Percentiles rank a stretch among this genome's conserved stretches.
Evolutionary conservation across 1,139 yeast species (phyloP).

Genomic region (Yamadazyma trypodendri): DNA sequence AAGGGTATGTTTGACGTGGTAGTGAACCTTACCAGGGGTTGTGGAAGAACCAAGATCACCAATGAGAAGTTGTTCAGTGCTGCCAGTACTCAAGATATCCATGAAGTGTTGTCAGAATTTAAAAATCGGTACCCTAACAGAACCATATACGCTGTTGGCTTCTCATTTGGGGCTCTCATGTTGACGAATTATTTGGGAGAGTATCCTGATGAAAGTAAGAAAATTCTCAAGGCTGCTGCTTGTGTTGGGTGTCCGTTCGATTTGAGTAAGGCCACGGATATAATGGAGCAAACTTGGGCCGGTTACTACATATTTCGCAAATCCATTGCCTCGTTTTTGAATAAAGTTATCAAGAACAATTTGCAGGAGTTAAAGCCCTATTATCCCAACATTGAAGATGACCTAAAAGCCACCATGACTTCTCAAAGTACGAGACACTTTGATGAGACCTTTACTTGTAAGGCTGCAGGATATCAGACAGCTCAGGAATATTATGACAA

Average conservation of each 20-base stretch:
- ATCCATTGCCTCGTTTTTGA: constrained; percentile 63
- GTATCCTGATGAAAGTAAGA: constrained; percentile 38
- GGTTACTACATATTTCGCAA: constrained; percentile 66
- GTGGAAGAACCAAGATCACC: constrained; percentile 78
- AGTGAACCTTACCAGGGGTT: constrained; percentile 82
- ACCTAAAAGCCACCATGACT: constrained; percentile 30
- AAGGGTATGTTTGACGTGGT: constrained; percentile 52
- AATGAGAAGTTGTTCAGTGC: constrained; percentile 77
- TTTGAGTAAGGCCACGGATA: constrained; percentile 54
- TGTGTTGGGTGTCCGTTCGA: constrained; percentile 86
- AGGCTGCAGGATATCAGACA: constrained; percentile 66
- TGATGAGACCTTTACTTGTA: constrained; percentile 72
- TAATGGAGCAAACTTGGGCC: constrained; percentile 52
- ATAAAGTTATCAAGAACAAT: constrained; percentile 63
- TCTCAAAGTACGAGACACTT: constrained; percentile 51
- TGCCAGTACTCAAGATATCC: constrained; percentile 69
- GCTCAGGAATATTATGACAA: constrained; percentile 72
- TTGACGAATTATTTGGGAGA: constrained; percentile 78
- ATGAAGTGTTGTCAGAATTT: constrained; percentile 56
- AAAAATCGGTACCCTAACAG: constrained; percentile 63
- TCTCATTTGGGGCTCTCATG: constrained; percentile 85
- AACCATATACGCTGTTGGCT: constrained; percentile 75
- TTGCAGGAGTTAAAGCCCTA: constrained; percentile 46
- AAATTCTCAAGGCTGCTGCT: constrained; percentile 60
- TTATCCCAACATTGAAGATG: constrained; percentile 34